phyloP scores from a whole-genome alignment of 2,329 filamentous ascomycete genomes.

The Trichoderma sp. region DNA sequence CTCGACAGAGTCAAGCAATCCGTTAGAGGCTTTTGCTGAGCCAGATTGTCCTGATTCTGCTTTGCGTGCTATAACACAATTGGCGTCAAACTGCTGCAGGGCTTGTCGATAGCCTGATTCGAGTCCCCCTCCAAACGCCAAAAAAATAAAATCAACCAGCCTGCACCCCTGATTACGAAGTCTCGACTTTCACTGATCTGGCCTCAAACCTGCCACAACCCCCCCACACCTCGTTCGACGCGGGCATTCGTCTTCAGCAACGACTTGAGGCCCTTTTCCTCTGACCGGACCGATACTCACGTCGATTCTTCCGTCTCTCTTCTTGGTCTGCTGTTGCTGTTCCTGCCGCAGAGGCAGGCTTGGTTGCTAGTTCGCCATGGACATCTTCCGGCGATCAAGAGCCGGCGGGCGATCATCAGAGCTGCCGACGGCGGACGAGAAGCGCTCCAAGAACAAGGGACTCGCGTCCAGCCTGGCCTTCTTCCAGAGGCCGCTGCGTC shows the following conservation, averaged over 20 bases:
- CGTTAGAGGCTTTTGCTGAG: background rate
- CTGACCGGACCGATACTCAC: background rate
- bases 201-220: slow-evolving; percentile 13
- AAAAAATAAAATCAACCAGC: background rate
- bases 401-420: slow-evolving; percentile 48
- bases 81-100: slow-evolving; percentile 1
- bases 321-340: slow-evolving; percentile 37
- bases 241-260: background rate
- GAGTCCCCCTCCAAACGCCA: slow-evolving; percentile 16
- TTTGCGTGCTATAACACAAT: background rate
- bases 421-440: slow-evolving; percentile 57
- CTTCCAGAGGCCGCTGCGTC: slow-evolving; percentile 80
- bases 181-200: slow-evolving; percentile 22
- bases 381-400: slow-evolving; percentile 61
- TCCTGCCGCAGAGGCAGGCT: slow-evolving; percentile 45
- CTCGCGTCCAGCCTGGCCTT: slow-evolving; percentile 67
- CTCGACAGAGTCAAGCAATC: background rate
- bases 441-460: slow-evolving; percentile 46
- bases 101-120: slow-evolving; percentile 4
- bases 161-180: slow-evolving; percentile 24
- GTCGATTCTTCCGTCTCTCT: background rate
- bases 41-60: too few species aligned
- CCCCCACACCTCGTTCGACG: slow-evolving; percentile 17
- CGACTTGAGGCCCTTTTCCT: background rate
- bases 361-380: slow-evolving; percentile 48